Conservation (phyloP, 2,329 filamentous ascomycete genomes). For the Fusarium keratoplasticum region DNA sequence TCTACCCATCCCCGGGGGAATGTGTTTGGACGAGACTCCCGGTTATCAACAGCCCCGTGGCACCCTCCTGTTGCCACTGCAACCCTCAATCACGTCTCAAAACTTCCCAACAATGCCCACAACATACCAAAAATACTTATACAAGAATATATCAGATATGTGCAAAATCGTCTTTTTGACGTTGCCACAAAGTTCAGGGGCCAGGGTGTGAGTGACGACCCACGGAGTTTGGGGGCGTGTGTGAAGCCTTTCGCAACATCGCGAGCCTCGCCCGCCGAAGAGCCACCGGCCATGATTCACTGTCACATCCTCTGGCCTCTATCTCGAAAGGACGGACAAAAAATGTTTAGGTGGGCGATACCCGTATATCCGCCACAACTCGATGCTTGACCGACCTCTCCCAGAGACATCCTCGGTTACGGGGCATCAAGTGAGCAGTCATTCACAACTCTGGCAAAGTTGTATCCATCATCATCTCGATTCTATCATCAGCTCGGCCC, state of each 20-base stretch:
- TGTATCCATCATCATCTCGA: neutral
- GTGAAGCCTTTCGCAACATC: conserved; percentile 21
- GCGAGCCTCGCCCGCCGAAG: conserved; percentile 1
- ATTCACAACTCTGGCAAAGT: conserved; percentile 13
- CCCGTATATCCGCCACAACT: neutral
- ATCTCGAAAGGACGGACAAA: neutral
- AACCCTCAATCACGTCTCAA: neutral
- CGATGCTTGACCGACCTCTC: neutral
- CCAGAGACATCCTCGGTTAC: neutral
- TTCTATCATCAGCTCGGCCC: neutral
- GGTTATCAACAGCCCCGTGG: conserved; percentile 8
- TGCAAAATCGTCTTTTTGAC: neutral
- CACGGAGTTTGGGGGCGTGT: conserved; percentile 15
- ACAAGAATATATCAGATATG: neutral
- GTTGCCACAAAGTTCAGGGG: conserved; percentile 27
- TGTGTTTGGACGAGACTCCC: conserved; percentile 2
- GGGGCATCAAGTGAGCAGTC: neutral
- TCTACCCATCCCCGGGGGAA: neutral
- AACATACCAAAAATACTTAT: neutral
- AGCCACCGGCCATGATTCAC: neutral
- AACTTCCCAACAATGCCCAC: no score
- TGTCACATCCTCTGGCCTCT: neutral
- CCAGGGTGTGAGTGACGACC: conserved; percentile 10
- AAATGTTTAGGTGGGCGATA: neutral
- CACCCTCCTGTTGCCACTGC: conserved; percentile 8